Evolutionary conservation across 768 basidiomycete species (phyloP), one percentile per base, ranked within the genome.

Genomic region (Calocera viscosa): DNA sequence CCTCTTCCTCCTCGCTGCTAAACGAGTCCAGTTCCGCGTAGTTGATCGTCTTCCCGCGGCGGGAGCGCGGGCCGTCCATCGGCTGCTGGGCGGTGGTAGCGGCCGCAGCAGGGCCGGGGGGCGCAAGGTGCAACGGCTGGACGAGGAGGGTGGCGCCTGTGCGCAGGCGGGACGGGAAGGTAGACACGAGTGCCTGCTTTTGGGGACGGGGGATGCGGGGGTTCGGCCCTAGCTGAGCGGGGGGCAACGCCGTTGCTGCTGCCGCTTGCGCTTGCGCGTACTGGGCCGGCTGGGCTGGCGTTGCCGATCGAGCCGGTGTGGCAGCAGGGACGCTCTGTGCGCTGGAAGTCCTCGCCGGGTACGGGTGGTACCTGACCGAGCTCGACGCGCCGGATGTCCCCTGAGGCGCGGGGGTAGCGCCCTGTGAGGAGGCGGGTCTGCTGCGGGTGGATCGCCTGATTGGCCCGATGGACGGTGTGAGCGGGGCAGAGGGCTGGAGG

Each of bases 81-180:
- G 14, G 70, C 83, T 28, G 53, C 67, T 67, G 64, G 43, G 33
- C 65, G 14, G 35, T 49, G 66, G 76, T 73, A 34, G 72, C 72
- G 1, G 76, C 39, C 17, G 39, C 69, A 34, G 74, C 81, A 69
- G 71, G 67, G 1, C 70, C 47, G 1, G 75, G 67, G 17, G 77
- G 39, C 0, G 74, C 77, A 38, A 80, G 76, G 12, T 84, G 72
- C 71, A 91, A 84, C 22, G 96, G 96, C 73, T 99, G 96, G 76
- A 98, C 82, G 70, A 99, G 84, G 5, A 93, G 84, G 0, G 91
- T 89, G 1, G 88, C 82, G 17, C 96, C 96, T 0, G 95, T 94
- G 28, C 90, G 86, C 64, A 98, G 78, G n/a, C 95, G 84, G 5
- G 94, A 89, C 0, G 93, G 80, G 74, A 96, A 98, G 1, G 91